Conservation (phyloP, 108 stramenopile species). For the Skeletonema grethae region DNA sequence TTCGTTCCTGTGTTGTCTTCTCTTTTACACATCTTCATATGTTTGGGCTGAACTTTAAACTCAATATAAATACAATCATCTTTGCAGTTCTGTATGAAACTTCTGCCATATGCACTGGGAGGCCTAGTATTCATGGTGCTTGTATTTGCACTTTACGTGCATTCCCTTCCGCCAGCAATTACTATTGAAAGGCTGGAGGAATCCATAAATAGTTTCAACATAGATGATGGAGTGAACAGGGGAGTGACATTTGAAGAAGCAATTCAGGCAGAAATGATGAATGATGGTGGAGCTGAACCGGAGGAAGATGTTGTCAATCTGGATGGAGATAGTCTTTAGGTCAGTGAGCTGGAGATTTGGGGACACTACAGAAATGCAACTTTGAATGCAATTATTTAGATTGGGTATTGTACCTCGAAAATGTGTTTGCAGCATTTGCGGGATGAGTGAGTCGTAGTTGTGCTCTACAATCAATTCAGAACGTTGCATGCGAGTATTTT, state of each 20-base stretch:
- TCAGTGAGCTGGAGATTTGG: not conserved
- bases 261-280: not conserved
- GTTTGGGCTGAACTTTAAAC: not conserved
- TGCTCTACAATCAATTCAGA: not conserved
- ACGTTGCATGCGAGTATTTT: too few species aligned
- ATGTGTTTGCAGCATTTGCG: not conserved
- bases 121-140: constrained; percentile 11
- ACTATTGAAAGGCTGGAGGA: constrained; percentile 12
- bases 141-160: constrained; percentile 22
- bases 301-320: constrained; percentile 23
- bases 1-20: not conserved
- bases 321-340: constrained; percentile 26
- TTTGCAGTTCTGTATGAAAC: constrained; percentile 22
- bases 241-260: not conserved
- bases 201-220: not conserved
- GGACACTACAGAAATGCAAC: not conserved
- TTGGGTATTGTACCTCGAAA: not conserved
- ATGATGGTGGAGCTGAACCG: not conserved
- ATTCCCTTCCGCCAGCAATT: constrained; percentile 23
- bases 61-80: not conserved
- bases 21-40: not conserved
- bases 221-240: not conserved
- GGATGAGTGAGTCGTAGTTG: not conserved
- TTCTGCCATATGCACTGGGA: constrained; percentile 21
- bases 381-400: not conserved